Base-by-base conservation (phyloP, 108 stramenopile species). In the Nitzschia sp. region DNA sequence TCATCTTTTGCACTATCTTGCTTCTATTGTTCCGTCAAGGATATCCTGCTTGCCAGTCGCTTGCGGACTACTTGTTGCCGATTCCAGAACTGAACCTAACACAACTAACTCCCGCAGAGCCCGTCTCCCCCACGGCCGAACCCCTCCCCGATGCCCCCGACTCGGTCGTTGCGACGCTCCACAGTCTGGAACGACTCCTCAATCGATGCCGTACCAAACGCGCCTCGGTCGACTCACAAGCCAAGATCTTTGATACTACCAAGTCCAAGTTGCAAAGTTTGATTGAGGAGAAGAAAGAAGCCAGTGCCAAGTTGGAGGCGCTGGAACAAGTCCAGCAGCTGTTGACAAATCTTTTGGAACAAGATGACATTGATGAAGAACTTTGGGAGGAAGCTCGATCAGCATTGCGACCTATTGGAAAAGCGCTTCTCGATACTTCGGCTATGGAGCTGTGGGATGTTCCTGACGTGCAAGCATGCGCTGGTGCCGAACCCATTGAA, bases 371-470 rank as follows among this genome's bases (percentile, higher is more conserved):
- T 14, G 41, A 54, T 46, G 12, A 24, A 14, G 14, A 65, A 22
- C 6, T 59, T 0, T 60, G 46, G 43, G 42, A 65, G n/a, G 20
- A 66, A 51, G 63, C 38, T 20, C 53, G 56, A 53, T 29, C 51
- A 29, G 24, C 50, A 19, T 20, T 58, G 15, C 38, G 59, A 39
- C 12, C 10, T 41, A 12, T 73, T 15, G 65, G 64, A 38, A 65
- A 51, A 41, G 51, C 62, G 7, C 2, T 73, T 10, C 9, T 75
- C 7, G 53, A 59, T 43, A 69, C 67, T 15, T 59, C 74, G 7
- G 25, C 42, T 0, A 56, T 75, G 44, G 56, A 40, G 11, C 20
- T 76, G 29, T 76, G 75, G 75, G 51, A 80, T 9, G 51, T 51
- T 7, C 67, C 54, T 19, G 34, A 41, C n/a, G 53, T 44, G 14